Conservation (phyloP, 805 yeast genomes). For the Cyberlindnera saturnus region DNA sequence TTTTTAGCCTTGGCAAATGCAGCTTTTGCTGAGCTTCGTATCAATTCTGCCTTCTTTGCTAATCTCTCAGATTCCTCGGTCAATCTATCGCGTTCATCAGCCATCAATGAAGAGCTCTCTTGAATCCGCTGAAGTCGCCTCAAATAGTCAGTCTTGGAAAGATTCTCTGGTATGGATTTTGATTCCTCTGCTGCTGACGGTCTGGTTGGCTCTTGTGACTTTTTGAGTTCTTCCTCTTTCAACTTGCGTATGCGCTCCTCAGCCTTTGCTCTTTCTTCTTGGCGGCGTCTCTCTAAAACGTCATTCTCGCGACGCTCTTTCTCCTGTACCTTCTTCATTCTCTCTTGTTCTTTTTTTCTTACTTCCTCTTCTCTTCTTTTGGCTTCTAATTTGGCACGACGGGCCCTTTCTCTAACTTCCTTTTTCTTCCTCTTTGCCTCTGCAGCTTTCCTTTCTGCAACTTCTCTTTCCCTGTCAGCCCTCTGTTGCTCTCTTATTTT, state of each 20-base stretch:
- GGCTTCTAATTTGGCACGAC: not conserved
- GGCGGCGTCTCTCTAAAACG: slow-evolving; percentile 11
- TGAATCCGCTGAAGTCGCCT: slow-evolving; percentile 4
- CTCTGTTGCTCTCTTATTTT: slow-evolving; percentile 1
- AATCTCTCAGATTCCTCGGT: slow-evolving; percentile 3
- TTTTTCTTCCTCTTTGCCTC: not conserved
- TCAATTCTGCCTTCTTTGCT: slow-evolving; percentile 3
- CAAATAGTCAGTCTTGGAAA: slow-evolving; percentile 7
- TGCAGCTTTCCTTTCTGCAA: not conserved
- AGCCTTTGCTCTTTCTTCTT: slow-evolving; percentile 7
- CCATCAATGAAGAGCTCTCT: not conserved
- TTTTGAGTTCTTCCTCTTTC: slow-evolving; percentile 1
- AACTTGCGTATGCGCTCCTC: slow-evolving; percentile 4
- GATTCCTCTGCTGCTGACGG: not conserved
- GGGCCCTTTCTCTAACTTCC: not conserved
- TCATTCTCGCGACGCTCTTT: slow-evolving; percentile 5
- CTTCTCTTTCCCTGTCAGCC: not conserved
- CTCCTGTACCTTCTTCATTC: slow-evolving; percentile 3
- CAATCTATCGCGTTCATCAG: slow-evolving; percentile 4
- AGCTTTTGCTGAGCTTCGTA: slow-evolving; percentile 10
- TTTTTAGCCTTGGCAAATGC: slow-evolving; percentile 14
- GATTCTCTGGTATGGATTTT: not conserved
- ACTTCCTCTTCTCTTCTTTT: not conserved
- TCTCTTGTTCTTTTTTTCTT: slow-evolving; percentile 1
- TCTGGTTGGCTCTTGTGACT: no score